A percentile compares a stretch with the other conserved stretches of the same genome.
These are phyloP conservation scores for Davidsoniella virescens DNA, from an alignment of 2,329 filamentous ascomycete genomes.

Conservation along the genomic window DNA sequence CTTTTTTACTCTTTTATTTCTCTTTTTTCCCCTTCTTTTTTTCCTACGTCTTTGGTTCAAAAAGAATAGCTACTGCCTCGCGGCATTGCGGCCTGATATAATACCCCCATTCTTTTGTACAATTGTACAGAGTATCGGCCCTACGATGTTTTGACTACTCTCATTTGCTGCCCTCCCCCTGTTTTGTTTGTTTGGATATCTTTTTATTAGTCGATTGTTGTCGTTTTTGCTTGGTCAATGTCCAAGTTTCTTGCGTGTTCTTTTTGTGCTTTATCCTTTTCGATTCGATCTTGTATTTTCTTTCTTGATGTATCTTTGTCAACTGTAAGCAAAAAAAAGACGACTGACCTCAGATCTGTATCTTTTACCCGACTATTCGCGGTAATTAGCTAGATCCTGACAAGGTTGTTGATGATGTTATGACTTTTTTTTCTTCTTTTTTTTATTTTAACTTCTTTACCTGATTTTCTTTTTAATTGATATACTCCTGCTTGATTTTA, in stretches of 20 bases:
- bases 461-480: constrained; percentile 1
- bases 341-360: too few relatives aligned
- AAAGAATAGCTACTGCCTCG: constrained; percentile 5
- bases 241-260: neutral
- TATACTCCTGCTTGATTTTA: neutral
- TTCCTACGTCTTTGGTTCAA: neutral
- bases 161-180: neutral
- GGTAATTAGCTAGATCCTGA: neutral
- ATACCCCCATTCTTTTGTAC: neutral
- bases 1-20: neutral
- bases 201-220: neutral
- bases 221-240: neutral
- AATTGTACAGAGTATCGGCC: constrained; percentile 4
- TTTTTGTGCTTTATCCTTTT: neutral
- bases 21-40: neutral
- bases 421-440: constrained; percentile 4
- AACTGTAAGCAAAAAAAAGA: too few relatives aligned
- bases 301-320: too few relatives aligned
- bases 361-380: too few relatives aligned
- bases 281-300: too few relatives aligned
- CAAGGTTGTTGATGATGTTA: constrained; percentile 4
- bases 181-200: neutral
- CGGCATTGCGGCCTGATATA: neutral
- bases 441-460: too few relatives aligned
- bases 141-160: constrained; percentile 3